These are phyloP conservation scores for Psilocybe cyanescens DNA, from an alignment of 768 basidiomycete species.

Conservation along the genomic window DNA sequence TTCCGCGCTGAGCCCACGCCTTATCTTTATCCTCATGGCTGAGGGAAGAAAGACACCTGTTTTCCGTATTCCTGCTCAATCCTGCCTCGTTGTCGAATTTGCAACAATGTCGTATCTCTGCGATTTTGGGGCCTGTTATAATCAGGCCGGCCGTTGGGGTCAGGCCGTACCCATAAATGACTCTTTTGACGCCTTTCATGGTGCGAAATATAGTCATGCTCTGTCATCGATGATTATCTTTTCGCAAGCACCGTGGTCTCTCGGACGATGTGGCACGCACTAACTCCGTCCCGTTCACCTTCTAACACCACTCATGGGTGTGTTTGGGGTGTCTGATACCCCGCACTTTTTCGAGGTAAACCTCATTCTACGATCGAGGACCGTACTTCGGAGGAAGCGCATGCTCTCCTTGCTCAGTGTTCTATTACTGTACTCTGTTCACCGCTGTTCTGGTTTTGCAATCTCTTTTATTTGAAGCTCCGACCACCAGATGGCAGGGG, in stretches of 20 bases:
- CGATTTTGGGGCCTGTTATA: neutral
- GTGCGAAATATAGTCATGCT: slow-evolving; percentile 11
- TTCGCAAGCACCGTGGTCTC: slow-evolving; percentile 19
- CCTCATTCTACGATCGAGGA: neutral
- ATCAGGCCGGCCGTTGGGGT: neutral
- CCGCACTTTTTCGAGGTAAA: slow-evolving; percentile 1
- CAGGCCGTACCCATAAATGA: neutral
- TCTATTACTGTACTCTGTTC: neutral
- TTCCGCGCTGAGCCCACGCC: slow-evolving; percentile 22
- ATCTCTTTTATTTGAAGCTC: neutral
- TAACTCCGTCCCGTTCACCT: slow-evolving; percentile 28
- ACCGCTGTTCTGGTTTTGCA: neutral
- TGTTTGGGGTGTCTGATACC: neutral
- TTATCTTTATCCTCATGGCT: slow-evolving; percentile 18
- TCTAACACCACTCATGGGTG: slow-evolving; percentile 27
- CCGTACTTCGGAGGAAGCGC: neutral
- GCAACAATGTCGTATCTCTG: neutral
- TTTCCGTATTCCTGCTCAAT: slow-evolving; percentile 5
- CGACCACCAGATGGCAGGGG: neutral
- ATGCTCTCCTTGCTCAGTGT: neutral
- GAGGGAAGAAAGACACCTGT: slow-evolving; percentile 11
- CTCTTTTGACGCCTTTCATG: slow-evolving; percentile 8
- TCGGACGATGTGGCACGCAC: slow-evolving; percentile 18
- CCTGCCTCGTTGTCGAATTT: neutral
- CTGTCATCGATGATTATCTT: slow-evolving; percentile 6